Base-by-base conservation (phyloP, 1,284 basidiomycete genomes). In the Apiotrichum domesticum region DNA sequence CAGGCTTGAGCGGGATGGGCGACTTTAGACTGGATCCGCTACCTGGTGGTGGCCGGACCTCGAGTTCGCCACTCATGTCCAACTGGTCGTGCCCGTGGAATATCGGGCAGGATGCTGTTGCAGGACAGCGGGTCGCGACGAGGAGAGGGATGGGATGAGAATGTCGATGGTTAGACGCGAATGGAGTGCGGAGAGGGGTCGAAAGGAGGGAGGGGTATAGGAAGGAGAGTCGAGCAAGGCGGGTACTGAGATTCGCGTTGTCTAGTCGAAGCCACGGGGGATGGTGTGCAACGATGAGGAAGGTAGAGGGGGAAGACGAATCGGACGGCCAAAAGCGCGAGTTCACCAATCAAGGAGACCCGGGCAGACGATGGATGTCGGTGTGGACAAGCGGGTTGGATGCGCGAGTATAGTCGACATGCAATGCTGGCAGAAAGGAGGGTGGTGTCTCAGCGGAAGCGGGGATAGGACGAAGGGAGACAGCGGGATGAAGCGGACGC, bases 321-420 rank as follows among this genome's bases (percentile, higher is more conserved):
- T 11, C 14, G 32, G 33, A 42, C 10, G 39, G 40, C 7, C n/a
- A 46, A 8, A 21, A 10, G n/a, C 6, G 21, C 51, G 51, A 52
- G 51, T 52, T 39, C 42, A 57, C 56, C 56, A 50, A 33, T 51
- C 15, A 57, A 55, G 57, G 51, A 55, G 57, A 48, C 52, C 44
- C 58, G 51, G 29, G 42, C 45, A 33, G 46, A 3, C 32, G 49
- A 6, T 37, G 40, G n/a, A 52, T 33, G 43, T 46, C 34, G 37
- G 47, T 29, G 35, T 14, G n/a, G 35, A 32, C 32, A 34, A 34
- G 42, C 34, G 34, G 44, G 14, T 14, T 45, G 34, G 33, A n/a
- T 34, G 51, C 33, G 21, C 21, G 41, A 35, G 45, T 33, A 35
- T 21, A 33, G 45, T 32, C 46, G 46, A 45, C 39, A 35, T 21